Conservation (phyloP, 2,329 filamentous ascomycete genomes). For the Penicillium crustosum region DNA sequence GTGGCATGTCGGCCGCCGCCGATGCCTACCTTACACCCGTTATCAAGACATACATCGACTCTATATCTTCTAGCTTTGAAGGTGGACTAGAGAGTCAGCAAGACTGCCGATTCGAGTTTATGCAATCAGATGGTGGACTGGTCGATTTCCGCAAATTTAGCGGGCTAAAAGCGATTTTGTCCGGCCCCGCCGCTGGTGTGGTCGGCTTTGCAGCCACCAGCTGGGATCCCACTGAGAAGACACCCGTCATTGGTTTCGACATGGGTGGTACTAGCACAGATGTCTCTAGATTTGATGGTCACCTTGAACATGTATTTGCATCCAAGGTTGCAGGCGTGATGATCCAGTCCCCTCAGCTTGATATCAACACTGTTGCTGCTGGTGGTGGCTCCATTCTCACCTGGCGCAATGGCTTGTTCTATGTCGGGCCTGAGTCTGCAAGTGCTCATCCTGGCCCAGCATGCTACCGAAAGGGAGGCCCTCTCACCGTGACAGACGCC, state of each 20-base stretch:
- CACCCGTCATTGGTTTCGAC: slow-evolving; percentile 89
- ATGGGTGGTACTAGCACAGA: slow-evolving; percentile 95
- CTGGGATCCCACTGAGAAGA: slow-evolving; percentile 78
- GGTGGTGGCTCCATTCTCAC: slow-evolving; percentile 71
- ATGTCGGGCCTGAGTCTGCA: slow-evolving; percentile 88
- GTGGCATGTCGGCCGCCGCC: slow-evolving; percentile 73
- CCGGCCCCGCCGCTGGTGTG: slow-evolving; percentile 88
- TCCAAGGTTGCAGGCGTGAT: slow-evolving; percentile 93
- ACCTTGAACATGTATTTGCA: slow-evolving; percentile 92
- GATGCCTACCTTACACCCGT: slow-evolving; percentile 79
- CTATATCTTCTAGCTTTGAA: slow-evolving; percentile 65
- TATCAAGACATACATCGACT: slow-evolving; percentile 70
- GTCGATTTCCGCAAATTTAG: slow-evolving; percentile 66
- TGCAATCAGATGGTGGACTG: slow-evolving; percentile 82
- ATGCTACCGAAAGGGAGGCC: slow-evolving; percentile 89
- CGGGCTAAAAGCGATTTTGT: slow-evolving; percentile 81
- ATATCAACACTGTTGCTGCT: slow-evolving; percentile 93
- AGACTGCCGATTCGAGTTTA: slow-evolving; percentile 82
- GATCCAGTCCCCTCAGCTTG: slow-evolving; percentile 86
- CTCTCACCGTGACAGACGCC: slow-evolving; percentile 87
- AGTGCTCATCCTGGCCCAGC: slow-evolving; percentile 88
- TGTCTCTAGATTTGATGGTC: slow-evolving; percentile 78
- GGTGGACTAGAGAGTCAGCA: slow-evolving; percentile 74
- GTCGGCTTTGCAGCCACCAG: slow-evolving; percentile 91
- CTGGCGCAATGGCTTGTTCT: slow-evolving; percentile 86